A percentile compares a stretch with the other conserved stretches of the same genome.
Conservation (phyloP, 2,329 filamentous ascomycete genomes). For the Cytospora mali region DNA sequence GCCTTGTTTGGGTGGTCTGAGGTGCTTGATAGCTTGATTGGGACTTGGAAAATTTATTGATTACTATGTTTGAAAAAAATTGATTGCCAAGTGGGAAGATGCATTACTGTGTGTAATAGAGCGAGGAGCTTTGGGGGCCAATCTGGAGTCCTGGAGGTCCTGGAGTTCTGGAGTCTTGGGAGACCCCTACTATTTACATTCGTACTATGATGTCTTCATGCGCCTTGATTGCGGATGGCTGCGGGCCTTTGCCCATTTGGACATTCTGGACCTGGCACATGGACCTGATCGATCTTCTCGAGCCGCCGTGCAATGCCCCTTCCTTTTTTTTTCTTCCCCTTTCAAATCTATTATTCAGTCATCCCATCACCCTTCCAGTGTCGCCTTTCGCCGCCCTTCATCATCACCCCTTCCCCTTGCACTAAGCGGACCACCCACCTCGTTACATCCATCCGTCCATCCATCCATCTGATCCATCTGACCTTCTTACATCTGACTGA, state of each 20-base stretch:
- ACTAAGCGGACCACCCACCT: slow-evolving; percentile 22
- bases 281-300: neutral
- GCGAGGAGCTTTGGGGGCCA: too few species aligned
- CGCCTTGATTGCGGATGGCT: slow-evolving; percentile 3
- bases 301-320: neutral
- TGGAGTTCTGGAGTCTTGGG: too few species aligned
- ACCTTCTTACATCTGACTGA: too few species aligned
- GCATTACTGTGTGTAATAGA: too few species aligned
- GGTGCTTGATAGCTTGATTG: too few species aligned
- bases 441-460: slow-evolving; percentile 1
- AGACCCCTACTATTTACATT: neutral
- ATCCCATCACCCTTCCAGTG: slow-evolving; percentile 2
- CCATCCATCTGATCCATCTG: too few species aligned
- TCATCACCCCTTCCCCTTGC: slow-evolving; percentile 20
- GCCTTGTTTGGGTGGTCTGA: neutral
- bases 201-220: slow-evolving; percentile 22
- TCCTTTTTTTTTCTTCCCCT: neutral
- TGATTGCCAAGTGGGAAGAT: too few species aligned
- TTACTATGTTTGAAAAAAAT: too few species aligned
- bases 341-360: neutral
- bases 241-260: slow-evolving; percentile 2
- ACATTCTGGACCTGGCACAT: neutral
- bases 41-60: too few species aligned
- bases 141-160: too few species aligned
- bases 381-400: slow-evolving; percentile 12